These are phyloP conservation scores for Anacardium occidentale DNA, from an alignment of 345 rosid species.

Conservation along the genomic window DNA sequence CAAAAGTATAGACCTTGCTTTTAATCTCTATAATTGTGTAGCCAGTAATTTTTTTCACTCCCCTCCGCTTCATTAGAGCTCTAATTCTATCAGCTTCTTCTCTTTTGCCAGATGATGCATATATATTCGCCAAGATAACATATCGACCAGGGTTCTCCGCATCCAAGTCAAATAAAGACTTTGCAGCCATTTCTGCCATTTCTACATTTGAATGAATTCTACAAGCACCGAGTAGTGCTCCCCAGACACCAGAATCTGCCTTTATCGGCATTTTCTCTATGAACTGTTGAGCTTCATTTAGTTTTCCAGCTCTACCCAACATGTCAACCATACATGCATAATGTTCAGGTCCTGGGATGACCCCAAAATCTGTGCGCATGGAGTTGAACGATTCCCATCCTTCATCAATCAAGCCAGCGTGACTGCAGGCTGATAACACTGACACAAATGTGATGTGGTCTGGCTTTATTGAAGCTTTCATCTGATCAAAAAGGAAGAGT, in stretches of 20 bases:
- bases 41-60: conserved; percentile 35
- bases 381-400: conserved; percentile 51
- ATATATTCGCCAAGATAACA: conserved; percentile 37
- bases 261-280: conserved; percentile 43
- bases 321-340: conserved; percentile 57
- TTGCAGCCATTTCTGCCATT: conserved; percentile 18
- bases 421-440: conserved; percentile 36
- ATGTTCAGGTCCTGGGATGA: conserved; percentile 41
- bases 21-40: conserved; percentile 33
- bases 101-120: conserved; percentile 30
- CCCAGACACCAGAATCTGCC: conserved; percentile 48
- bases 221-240: too few species aligned
- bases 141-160: conserved; percentile 35
- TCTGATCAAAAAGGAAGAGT: conserved; percentile 37
- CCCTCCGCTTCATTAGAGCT: conserved; percentile 32
- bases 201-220: conserved; percentile 38
- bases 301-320: conserved; percentile 45
- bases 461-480: conserved; percentile 44
- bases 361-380: conserved; percentile 41
- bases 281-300: conserved; percentile 40
- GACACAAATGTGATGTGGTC: conserved; percentile 46
- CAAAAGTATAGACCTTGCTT: conserved; percentile 36
- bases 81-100: conserved; percentile 32
- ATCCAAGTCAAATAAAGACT: conserved; percentile 34
- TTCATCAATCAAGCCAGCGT: conserved; percentile 42